Evolutionary conservation across 805 yeast species (phyloP).

Genomic region (Metschnikowia santaceciliae): DNA sequence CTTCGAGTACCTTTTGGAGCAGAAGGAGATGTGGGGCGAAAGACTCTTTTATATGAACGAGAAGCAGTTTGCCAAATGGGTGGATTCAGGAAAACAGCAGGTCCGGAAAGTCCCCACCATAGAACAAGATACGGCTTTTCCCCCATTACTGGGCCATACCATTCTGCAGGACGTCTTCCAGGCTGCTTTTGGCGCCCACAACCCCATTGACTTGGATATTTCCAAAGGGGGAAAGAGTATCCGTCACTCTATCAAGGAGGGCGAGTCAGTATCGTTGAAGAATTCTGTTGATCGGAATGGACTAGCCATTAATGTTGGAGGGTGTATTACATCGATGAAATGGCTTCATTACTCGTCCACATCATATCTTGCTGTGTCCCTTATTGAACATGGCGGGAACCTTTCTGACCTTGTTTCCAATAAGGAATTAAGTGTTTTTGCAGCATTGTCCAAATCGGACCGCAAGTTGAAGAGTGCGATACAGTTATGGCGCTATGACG

Average conservation of each 20-base stretch:
- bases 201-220: slow-evolving; percentile 15
- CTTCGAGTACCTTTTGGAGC: slow-evolving; percentile 38
- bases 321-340: slow-evolving; percentile 47
- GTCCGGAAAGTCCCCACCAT: slow-evolving; percentile 10
- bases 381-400: slow-evolving; percentile 33
- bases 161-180: slow-evolving; percentile 19
- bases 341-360: slow-evolving; percentile 41
- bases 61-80: slow-evolving; percentile 20
- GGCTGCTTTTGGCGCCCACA: slow-evolving; percentile 19
- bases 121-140: slow-evolving; percentile 8
- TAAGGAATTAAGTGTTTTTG: slow-evolving; percentile 31
- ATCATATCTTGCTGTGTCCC: slow-evolving; percentile 46
- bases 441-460: slow-evolving; percentile 7
- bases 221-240: slow-evolving; percentile 10
- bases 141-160: slow-evolving; percentile 6
- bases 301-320: slow-evolving; percentile 46
- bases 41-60: slow-evolving; percentile 42
- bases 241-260: slow-evolving; percentile 3
- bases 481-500: slow-evolving; percentile 40
- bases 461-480: slow-evolving; percentile 33
- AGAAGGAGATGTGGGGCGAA: slow-evolving; percentile 49
- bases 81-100: slow-evolving; percentile 12
- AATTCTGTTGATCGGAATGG: slow-evolving; percentile 30
- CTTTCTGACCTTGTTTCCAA: slow-evolving; percentile 19
- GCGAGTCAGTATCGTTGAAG: slow-evolving; percentile 9